phyloP scores from a whole-genome alignment of 805 yeast species.

The Candida pseudofarinosa region DNA sequence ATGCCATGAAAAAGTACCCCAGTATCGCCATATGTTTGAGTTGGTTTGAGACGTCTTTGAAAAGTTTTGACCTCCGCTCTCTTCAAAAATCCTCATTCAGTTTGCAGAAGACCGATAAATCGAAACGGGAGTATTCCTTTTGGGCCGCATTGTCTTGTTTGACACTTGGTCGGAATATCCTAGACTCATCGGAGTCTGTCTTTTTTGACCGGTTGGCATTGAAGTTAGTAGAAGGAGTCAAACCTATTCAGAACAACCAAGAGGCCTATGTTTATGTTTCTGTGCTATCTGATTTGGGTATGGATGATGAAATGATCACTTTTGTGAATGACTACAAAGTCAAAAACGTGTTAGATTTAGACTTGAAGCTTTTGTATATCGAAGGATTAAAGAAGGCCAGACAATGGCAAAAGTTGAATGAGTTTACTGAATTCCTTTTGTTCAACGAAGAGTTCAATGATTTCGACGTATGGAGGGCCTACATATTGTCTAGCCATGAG shows the following conservation, averaged over 20 bases:
- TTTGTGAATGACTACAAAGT: conserved; percentile 25
- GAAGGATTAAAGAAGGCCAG: conserved; percentile 41
- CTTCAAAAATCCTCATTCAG: conserved; percentile 51
- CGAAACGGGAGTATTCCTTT: conserved; percentile 31
- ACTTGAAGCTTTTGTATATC: conserved; percentile 53
- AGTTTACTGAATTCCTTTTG: conserved; percentile 39
- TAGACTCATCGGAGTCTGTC: conserved; percentile 38
- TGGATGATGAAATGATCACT: conserved; percentile 27
- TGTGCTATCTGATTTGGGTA: conserved; percentile 38
- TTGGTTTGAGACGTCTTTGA: conserved; percentile 58
- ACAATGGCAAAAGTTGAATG: conserved; percentile 42
- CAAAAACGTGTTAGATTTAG: conserved; percentile 49
- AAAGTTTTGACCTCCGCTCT: conserved; percentile 43
- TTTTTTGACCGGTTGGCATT: conserved; percentile 60
- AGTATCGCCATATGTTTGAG: conserved; percentile 40
- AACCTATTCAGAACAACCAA: conserved; percentile 56
- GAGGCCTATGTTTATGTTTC: conserved; percentile 60
- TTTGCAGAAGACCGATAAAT: conserved; percentile 27
- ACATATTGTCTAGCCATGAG: conserved; percentile 43
- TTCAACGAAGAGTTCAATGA: conserved; percentile 59
- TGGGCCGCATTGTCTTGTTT: conserved; percentile 58
- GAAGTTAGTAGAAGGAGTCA: conserved; percentile 48
- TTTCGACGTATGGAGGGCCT: conserved; percentile 66
- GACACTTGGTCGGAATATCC: conserved; percentile 31
- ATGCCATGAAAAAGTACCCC: conserved; percentile 55